These are phyloP conservation scores for Boletus smithii DNA, from an alignment of 1,284 basidiomycete genomes.

Conservation along the genomic window DNA sequence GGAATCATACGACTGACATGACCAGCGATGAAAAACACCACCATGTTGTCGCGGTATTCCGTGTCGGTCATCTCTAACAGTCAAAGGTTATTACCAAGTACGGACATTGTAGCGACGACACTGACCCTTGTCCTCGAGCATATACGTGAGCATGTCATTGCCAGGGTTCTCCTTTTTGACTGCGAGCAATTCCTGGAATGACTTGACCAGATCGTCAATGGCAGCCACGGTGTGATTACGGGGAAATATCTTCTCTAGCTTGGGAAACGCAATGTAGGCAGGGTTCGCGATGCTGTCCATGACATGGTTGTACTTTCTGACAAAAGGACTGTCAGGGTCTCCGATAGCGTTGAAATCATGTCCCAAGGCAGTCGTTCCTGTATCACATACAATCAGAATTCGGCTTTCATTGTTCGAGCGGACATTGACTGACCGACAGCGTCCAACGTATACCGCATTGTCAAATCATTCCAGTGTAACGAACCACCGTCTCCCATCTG, in stretches of 20 bases:
- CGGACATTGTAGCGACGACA: too few relatives aligned
- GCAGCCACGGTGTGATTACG: neutral
- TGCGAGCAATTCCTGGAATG: neutral
- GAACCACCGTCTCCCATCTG: constrained; percentile 3
- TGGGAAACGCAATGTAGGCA: neutral
- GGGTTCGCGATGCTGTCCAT: constrained; percentile 1
- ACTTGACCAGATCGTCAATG: neutral
- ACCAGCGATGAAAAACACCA: constrained; percentile 1
- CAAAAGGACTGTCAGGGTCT: neutral
- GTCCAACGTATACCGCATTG: constrained; percentile 2
- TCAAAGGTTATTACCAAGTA: too few relatives aligned
- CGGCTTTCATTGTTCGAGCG: neutral
- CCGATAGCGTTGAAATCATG: constrained; percentile 1
- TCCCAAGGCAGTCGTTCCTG: neutral
- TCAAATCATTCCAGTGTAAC: constrained; percentile 5
- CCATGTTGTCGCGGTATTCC: constrained; percentile 3
- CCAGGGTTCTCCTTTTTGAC: constrained; percentile 1
- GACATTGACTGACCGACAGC: neutral
- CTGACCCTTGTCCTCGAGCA: constrained; percentile 5
- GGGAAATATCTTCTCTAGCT: neutral
- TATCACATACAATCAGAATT: neutral
- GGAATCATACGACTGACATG: neutral
- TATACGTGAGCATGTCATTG: constrained; percentile 3
- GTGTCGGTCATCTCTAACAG: constrained; percentile 1
- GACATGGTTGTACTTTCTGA: neutral